A percentile compares a stretch with the other conserved stretches of the same genome.
These are phyloP conservation scores for Vigna hirtella DNA, from an alignment of 306 rosid species.

Conservation along the genomic window DNA sequence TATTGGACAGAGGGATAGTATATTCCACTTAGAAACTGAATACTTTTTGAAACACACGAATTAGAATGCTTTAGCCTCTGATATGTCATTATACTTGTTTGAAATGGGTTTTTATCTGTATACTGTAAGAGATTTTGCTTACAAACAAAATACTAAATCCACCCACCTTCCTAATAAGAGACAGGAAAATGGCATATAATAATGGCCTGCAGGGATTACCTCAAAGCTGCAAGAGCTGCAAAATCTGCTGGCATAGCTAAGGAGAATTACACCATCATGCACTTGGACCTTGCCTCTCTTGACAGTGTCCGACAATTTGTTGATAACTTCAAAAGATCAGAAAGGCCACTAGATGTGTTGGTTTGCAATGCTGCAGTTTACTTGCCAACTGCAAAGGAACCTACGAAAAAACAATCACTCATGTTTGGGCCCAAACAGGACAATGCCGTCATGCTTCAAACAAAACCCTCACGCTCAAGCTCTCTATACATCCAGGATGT, in stretches of 20 bases:
- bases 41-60: background rate
- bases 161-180: slow-evolving; percentile 38
- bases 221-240: slow-evolving; percentile 95
- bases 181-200: slow-evolving; percentile 96
- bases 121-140: too few relatives aligned
- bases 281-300: slow-evolving; percentile 91
- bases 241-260: slow-evolving; percentile 84
- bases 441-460: too few relatives aligned
- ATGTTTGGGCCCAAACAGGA: too few relatives aligned
- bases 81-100: slow-evolving; percentile 3
- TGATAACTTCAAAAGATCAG: slow-evolving; percentile 71
- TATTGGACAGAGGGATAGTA: background rate
- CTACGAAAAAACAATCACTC: too few relatives aligned
- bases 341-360: slow-evolving; percentile 77
- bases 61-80: slow-evolving; percentile 18
- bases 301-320: slow-evolving; percentile 96
- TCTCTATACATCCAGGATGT: too few relatives aligned
- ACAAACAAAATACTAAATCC: too few relatives aligned
- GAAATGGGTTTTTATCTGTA: slow-evolving; percentile 1
- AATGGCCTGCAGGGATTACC: slow-evolving; percentile 99
- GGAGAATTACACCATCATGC: slow-evolving; percentile 90
- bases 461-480: too few relatives aligned
- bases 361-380: slow-evolving; percentile 98
- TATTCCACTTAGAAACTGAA: background rate
- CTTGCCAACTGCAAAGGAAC: slow-evolving; percentile 93